Conservation (phyloP, 768 basidiomycete genomes). For the Wakefieldia striispora region DNA sequence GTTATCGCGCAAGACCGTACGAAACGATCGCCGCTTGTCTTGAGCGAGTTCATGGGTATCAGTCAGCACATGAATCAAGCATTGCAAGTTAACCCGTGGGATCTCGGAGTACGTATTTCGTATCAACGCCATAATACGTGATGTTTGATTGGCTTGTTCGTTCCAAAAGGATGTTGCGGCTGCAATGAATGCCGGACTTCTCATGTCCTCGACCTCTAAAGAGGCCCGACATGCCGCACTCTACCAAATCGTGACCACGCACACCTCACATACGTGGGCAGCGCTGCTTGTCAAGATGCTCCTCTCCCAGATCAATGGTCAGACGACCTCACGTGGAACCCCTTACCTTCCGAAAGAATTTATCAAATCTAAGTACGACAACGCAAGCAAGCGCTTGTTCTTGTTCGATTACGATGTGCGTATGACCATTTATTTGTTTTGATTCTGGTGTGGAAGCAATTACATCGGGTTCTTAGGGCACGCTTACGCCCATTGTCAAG, state of each 20-base stretch:
- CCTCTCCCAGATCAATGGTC: conserved; percentile 72
- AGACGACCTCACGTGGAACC: conserved; percentile 79
- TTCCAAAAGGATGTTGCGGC: conserved; percentile 80
- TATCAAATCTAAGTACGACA: conserved; percentile 58
- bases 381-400: conserved; percentile 80
- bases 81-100: conserved; percentile 94
- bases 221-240: conserved; percentile 67
- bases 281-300: conserved; percentile 86
- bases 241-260: conserved; percentile 83
- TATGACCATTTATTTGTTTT: conserved; percentile 8
- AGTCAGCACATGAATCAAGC: conserved; percentile 89
- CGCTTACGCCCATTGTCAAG: conserved; percentile 96
- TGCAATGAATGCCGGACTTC: conserved; percentile 84
- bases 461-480: conserved; percentile 55
- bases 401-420: conserved; percentile 95
- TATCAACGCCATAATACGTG: neutral
- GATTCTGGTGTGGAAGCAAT: neutral
- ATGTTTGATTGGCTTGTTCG: neutral
- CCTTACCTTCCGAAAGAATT: conserved; percentile 72
- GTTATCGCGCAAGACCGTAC: conserved; percentile 89
- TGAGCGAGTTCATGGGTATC: conserved; percentile 98
- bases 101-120: conserved; percentile 65
- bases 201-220: conserved; percentile 80
- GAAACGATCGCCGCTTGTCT: conserved; percentile 79
- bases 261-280: conserved; percentile 96